Base-by-base conservation (phyloP, 1,284 basidiomycete genomes). In the Ganoderma meredithae region DNA sequence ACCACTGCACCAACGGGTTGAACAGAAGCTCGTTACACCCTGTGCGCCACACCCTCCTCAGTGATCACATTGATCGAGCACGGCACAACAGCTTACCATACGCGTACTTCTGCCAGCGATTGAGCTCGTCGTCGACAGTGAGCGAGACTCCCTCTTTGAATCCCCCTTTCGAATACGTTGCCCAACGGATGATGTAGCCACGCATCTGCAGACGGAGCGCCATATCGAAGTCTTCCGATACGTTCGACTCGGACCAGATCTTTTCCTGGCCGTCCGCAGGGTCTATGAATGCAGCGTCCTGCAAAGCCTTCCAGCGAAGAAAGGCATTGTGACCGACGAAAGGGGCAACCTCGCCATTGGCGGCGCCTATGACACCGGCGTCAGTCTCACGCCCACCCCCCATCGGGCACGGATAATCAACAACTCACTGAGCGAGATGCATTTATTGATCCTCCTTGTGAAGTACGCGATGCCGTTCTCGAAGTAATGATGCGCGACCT, bases 281-380 rank as follows among this genome's bases (percentile, higher is more conserved):
- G 73, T 87, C 86, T 65, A 83, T 69, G 72, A 83, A 84, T 8
- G 83, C 76, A 7, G 82, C 83, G 64, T 87, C 86, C 73, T 89
- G 87, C 8, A 88, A 68, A 9, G 87, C 87, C 12, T 79, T 79
- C 86, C 87, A 88, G 49, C 86, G 84, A 43, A 89, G 75, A 81
- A 87, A 88, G 66, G 86, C 86, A 69, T 88, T 88, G 79, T 89
- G 87, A 0, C 87, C 87, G 74, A 88, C 84, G 74, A 88, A 88
- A 2, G 86, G 86, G 0, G 86, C 84, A 69, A 82, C 82, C 78
- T 87, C 86, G 64, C 84, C 87, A 72, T 83, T 86, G 3, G 86
- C 83, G 66, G 81, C 81, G 40, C 81, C 81, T 78, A 59, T 3
- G 63, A 49, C 22, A 10, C 47, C 10, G 22, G 47, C 47, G 47